Evolutionary conservation across 805 yeast species (phyloP).

Genomic region (Spathaspora hagerdaliae): DNA sequence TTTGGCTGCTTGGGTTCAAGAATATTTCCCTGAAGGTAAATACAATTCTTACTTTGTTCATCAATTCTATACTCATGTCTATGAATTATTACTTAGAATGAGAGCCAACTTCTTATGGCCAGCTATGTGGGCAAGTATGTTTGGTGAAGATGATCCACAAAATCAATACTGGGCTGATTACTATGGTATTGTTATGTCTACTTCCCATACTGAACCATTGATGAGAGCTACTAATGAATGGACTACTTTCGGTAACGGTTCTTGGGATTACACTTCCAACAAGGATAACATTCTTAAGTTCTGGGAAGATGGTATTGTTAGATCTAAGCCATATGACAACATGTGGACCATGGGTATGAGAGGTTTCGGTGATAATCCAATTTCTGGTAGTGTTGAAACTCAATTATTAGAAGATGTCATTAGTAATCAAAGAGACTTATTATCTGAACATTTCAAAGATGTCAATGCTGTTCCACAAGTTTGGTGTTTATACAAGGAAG

Average conservation of each 20-base stretch:
- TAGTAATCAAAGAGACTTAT: conserved; percentile 11
- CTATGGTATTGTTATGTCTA: conserved; percentile 15
- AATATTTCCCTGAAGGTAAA: conserved; percentile 8
- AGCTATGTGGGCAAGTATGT: conserved; percentile 16
- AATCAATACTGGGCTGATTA: conserved; percentile 16
- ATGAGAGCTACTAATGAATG: conserved; percentile 15
- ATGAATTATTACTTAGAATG: conserved; percentile 11
- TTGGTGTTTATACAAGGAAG: conserved; percentile 17
- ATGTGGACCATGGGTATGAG: conserved; percentile 16
- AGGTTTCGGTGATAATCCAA: conserved; percentile 15
- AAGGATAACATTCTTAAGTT: conserved; percentile 12
- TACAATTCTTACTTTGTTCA: conserved; percentile 11
- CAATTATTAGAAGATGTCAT: conserved; percentile 12
- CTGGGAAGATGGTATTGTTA: conserved; percentile 13
- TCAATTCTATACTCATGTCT: conserved; percentile 11
- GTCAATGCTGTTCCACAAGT: conserved; percentile 14
- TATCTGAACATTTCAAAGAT: conserved; percentile 8
- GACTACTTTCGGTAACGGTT: conserved; percentile 10
- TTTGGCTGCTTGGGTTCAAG: conserved; percentile 12
- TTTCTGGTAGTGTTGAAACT: conserved; percentile 13
- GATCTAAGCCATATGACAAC: conserved; percentile 13
- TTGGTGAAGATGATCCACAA: conserved; percentile 12
- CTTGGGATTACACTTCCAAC: conserved; percentile 14
- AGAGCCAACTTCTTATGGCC: conserved; percentile 16
- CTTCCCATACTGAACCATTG: conserved; percentile 17